Conservation (phyloP, 2,329 filamentous ascomycete genomes). For the Fusarium sulawesiense region DNA sequence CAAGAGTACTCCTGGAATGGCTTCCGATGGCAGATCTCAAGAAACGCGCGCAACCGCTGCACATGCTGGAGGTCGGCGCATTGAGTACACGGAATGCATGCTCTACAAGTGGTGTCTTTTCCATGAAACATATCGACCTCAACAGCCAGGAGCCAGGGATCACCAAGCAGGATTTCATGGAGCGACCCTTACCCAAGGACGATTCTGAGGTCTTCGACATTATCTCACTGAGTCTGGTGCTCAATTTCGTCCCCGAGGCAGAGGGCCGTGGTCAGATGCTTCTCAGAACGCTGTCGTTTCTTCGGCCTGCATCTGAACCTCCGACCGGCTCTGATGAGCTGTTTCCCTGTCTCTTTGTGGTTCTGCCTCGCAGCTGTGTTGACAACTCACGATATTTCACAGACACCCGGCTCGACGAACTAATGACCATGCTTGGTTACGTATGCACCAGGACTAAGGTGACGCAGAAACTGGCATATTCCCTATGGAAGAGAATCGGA, state of each 20-base stretch:
- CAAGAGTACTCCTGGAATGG: constrained; percentile 73
- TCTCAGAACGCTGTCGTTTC: constrained; percentile 76
- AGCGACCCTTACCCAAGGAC: constrained; percentile 76
- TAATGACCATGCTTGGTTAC: constrained; percentile 85
- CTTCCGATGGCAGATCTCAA: constrained; percentile 53
- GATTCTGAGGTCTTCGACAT: constrained; percentile 81
- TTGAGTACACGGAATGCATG: constrained; percentile 87
- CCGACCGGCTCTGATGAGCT: constrained; percentile 43
- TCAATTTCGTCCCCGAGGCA: constrained; percentile 92
- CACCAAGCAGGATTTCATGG: constrained; percentile 92
- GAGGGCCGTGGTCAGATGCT: constrained; percentile 86
- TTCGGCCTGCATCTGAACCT: constrained; percentile 55
- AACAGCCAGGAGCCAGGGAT: constrained; percentile 88
- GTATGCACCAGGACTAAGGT: constrained; percentile 72
- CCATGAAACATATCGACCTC: constrained; percentile 87
- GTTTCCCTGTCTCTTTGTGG: constrained; percentile 84
- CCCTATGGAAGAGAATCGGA: constrained; percentile 75
- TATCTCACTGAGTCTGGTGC: constrained; percentile 88
- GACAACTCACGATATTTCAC: constrained; percentile 92
- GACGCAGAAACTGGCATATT: constrained; percentile 87
- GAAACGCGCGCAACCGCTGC: constrained; percentile 53
- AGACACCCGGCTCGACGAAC: constrained; percentile 72
- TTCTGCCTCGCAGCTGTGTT: constrained; percentile 88
- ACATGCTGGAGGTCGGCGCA: constrained; percentile 89
- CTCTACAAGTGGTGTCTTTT: constrained; percentile 76